Base-by-base conservation (phyloP, 2,329 filamentous ascomycete genomes). In the Colletotrichum australisinense region DNA sequence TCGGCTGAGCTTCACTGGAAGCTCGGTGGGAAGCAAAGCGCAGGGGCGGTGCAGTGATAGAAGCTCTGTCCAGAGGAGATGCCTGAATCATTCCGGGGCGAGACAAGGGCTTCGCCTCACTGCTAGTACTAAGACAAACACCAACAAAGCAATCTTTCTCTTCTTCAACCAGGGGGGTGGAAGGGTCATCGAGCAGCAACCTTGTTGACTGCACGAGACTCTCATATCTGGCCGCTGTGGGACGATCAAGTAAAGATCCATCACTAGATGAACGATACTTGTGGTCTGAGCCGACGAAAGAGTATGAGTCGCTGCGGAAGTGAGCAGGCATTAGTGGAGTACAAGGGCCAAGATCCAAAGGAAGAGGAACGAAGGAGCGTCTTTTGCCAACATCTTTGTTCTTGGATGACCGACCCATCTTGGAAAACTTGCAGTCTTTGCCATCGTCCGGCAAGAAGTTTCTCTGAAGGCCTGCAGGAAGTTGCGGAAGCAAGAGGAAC, bases 401-500 rank as follows among this genome's bases (percentile, higher is more conserved):
- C 11, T 26, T n/a, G 19, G 28, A 22, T 14, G 16, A 24, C 56
- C 14, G 56, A 28, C 30, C 30, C 30, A 32, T 57, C 30, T 62
- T 57, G 60, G 38, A 16, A 62, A 65, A 24, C 14, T 59, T 67
- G 35, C 63, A 67, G 24, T 67, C 26, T 28, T 49, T 62, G 63
- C 56, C 71, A 73, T 64, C 38, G 32, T 66, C 35, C 1, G 60
- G 67, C 11, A 66, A 53, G 49, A 73, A 66, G 60, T 66, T 68
- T 68, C 72, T 72, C 35, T 64, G 46, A 64, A 82, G 79, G 16
- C 14, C 69, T 3, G 75, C 26, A 3, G 83, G 83, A 14, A 83
- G 75, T 59, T 67, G 73, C 1, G 83, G 82, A 7, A 84, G 68
- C n/a, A 85, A 77, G 6, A 84, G 68, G 57, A 85, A 84, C 42